phyloP scores from a whole-genome alignment of 495 filamentous ascomycete species.

The Aspergillus panamensis region DNA sequence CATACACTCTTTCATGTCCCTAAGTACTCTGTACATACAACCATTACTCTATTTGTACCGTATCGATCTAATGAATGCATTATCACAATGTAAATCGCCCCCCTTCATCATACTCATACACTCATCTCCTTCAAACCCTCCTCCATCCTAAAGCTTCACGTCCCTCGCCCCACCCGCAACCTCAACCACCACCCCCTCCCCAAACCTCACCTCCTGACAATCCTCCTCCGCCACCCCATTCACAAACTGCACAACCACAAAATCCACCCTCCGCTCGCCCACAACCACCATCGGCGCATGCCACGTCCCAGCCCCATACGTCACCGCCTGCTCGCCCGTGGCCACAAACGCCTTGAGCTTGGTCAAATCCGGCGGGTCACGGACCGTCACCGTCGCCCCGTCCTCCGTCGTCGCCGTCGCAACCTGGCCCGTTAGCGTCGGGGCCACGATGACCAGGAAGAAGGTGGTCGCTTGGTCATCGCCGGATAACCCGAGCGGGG shows the following conservation, averaged over 20 bases:
- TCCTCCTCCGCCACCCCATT: slow-evolving; percentile 85
- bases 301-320: slow-evolving; percentile 90
- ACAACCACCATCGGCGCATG: slow-evolving; percentile 96
- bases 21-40: too few relatives aligned
- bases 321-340: slow-evolving; percentile 77
- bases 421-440: slow-evolving; percentile 47
- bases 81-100: too few relatives aligned
- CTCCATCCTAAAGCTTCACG: slow-evolving; percentile 23
- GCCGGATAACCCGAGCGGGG: slow-evolving; percentile 62
- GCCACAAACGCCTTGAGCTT: slow-evolving; percentile 76
- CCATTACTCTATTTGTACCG: too few relatives aligned
- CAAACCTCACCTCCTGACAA: slow-evolving; percentile 75
- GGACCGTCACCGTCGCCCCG: slow-evolving; percentile 33
- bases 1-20: too few relatives aligned
- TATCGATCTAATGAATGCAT: too few relatives aligned
- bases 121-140: neutral
- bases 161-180: slow-evolving; percentile 33
- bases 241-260: slow-evolving; percentile 83
- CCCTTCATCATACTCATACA: too few relatives aligned
- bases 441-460: slow-evolving; percentile 91
- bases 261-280: slow-evolving; percentile 65
- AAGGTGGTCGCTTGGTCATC: slow-evolving; percentile 34
- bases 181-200: slow-evolving; percentile 36
- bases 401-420: slow-evolving; percentile 33
- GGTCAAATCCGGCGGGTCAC: slow-evolving; percentile 69